Percentiles rank a stretch among this genome's conserved stretches.
Evolutionary conservation across 2,329 filamentous ascomycete species (phyloP).

Genomic region (Sporothrix variecibatus): DNA sequence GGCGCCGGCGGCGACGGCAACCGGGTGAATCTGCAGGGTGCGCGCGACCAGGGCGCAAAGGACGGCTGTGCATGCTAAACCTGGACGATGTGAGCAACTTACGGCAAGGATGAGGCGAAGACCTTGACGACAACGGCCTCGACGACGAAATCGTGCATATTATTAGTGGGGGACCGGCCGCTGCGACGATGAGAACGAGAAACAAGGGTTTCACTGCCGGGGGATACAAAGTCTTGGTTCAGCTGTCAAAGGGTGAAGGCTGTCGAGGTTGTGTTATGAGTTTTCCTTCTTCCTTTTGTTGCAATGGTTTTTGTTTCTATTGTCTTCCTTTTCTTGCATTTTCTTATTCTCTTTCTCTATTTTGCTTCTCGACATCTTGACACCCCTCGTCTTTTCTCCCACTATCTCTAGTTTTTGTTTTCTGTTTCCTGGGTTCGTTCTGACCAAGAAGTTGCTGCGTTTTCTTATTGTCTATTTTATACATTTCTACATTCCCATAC

Average conservation of each 20-base stretch:
- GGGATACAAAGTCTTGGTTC: background rate
- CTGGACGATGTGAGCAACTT: background rate
- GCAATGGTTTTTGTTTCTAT: background rate
- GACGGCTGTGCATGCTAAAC: constrained; percentile 85
- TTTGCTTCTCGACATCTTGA: background rate
- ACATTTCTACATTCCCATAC: background rate
- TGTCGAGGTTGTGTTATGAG: background rate
- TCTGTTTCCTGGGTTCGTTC: background rate
- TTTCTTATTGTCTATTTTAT: background rate
- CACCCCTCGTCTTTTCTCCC: background rate
- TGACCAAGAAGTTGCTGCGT: background rate
- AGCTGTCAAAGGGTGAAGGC: background rate
- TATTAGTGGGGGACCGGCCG: background rate
- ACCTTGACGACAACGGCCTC: background rate
- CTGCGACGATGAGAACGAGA: background rate
- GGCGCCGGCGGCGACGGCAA: constrained; percentile 60
- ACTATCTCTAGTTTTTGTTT: background rate
- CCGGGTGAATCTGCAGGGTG: constrained; percentile 79
- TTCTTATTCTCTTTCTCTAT: background rate
- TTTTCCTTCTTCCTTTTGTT: background rate
- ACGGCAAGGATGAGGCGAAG: background rate
- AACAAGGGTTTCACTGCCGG: constrained; percentile 13
- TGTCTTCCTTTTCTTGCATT: background rate
- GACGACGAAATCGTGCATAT: background rate
- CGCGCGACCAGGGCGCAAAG: constrained; percentile 74